Evolutionary conservation across 1,284 basidiomycete genomes (phyloP).

Genomic region (Vanrija sp.): DNA sequence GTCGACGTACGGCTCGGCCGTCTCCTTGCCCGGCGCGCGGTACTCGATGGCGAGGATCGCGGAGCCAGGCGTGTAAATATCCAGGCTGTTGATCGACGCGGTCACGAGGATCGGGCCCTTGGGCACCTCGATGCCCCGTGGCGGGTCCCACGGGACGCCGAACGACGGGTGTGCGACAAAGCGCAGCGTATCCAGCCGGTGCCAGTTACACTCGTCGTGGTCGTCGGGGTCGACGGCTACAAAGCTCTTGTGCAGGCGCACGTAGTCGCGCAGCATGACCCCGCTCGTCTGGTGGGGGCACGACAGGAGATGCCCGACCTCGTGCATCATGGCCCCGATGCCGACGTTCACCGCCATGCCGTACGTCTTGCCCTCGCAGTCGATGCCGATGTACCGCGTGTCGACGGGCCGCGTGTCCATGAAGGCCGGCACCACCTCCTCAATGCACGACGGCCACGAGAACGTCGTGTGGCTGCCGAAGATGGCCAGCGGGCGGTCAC

Average conservation of each 20-base stretch:
- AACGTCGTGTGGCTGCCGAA: constrained; percentile 7
- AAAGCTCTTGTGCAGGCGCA: constrained; percentile 10
- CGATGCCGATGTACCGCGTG: constrained; percentile 2
- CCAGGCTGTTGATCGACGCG: background rate
- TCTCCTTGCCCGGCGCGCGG: constrained; percentile 11
- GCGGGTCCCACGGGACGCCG: constrained; percentile 1
- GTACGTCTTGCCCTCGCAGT: constrained; percentile 10
- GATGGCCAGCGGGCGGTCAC: constrained; percentile 1
- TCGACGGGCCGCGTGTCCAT: background rate
- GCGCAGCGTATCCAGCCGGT: constrained; percentile 6
- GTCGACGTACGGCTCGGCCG: constrained; percentile 5
- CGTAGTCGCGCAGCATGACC: constrained; percentile 13
- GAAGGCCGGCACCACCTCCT: constrained; percentile 1
- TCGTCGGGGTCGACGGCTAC: constrained; percentile 7
- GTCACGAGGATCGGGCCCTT: constrained; percentile 6
- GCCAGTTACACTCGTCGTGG: constrained; percentile 7
- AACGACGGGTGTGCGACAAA: constrained; percentile 3
- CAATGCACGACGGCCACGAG: constrained; percentile 4
- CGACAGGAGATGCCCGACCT: constrained; percentile 6
- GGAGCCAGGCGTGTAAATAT: constrained; percentile 1
- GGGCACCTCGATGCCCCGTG: background rate
- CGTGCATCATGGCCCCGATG: constrained; percentile 11
- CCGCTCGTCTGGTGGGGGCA: constrained; percentile 8
- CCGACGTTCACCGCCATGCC: constrained; percentile 10
- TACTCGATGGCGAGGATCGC: constrained; percentile 6